phyloP scores from a whole-genome alignment of 2,329 filamentous ascomycete species.

The Lecanicillium sp. region DNA sequence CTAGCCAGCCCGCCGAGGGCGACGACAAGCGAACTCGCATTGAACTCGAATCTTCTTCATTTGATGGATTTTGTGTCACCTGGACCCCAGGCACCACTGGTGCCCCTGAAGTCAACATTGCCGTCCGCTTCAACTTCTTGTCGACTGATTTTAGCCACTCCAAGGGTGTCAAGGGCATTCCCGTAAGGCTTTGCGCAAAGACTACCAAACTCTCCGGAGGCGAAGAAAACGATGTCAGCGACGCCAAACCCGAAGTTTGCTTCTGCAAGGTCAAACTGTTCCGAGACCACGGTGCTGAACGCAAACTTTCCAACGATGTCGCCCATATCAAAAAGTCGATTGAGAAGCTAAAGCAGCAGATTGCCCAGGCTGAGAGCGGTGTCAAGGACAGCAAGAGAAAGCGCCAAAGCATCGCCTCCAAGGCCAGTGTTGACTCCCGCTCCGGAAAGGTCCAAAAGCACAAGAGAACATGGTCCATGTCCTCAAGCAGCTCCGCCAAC shows the following conservation, averaged over 20 bases:
- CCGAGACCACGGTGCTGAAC: slow-evolving; percentile 89
- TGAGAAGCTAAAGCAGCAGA: slow-evolving; percentile 92
- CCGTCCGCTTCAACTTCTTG: slow-evolving; percentile 95
- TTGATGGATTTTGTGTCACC: slow-evolving; percentile 87
- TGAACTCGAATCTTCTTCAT: slow-evolving; percentile 71
- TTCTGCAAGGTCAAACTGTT: slow-evolving; percentile 98
- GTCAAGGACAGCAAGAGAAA: slow-evolving; percentile 63
- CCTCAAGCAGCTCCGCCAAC: slow-evolving; percentile 62
- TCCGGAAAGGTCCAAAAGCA: slow-evolving; percentile 84
- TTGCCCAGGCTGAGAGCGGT: slow-evolving; percentile 66
- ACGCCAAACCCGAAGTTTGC: slow-evolving; percentile 62
- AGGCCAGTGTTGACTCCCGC: slow-evolving; percentile 46
- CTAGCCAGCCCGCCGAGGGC: slow-evolving; percentile 51
- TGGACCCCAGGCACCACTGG: slow-evolving; percentile 74
- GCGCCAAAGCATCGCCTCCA: slow-evolving; percentile 44
- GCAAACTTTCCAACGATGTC: slow-evolving; percentile 90
- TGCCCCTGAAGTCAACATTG: slow-evolving; percentile 71
- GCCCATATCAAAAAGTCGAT: slow-evolving; percentile 95
- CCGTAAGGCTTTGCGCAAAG: slow-evolving; percentile 86
- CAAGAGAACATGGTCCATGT: slow-evolving; percentile 93
- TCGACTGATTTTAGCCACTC: slow-evolving; percentile 99
- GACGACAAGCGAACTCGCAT: slow-evolving; percentile 63
- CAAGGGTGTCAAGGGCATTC: slow-evolving; percentile 96
- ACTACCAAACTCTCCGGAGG: slow-evolving; percentile 60
- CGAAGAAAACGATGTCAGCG: slow-evolving; percentile 37